Base-by-base conservation (phyloP, 495 filamentous ascomycete genomes). In the Xylaria castorea region DNA sequence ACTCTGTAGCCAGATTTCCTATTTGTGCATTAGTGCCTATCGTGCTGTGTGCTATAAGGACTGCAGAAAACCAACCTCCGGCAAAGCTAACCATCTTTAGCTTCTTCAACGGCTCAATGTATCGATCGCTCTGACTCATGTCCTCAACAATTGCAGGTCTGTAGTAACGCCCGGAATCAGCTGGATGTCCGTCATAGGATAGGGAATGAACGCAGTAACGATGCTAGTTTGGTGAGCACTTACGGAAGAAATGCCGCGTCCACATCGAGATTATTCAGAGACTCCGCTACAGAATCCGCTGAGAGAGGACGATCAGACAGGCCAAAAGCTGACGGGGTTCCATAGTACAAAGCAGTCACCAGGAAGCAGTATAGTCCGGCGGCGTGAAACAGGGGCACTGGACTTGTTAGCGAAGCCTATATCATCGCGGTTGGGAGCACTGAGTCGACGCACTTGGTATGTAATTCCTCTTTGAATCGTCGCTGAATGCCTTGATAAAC, bases 71-170 rank as follows among this genome's bases (percentile, higher is more conserved):
- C 79, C 71, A n/a, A 81, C 83, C 83, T 50, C 85, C 85, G 22
- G 81, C 83, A 51, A 83, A 85, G 3, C 16, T 65, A 5, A 83
- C 80, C 34, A 71, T 58, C 0, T 80, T 74, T 12, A 85, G 70
- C 71, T 79, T 79, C 18, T 68, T 73, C 20, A 86, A 66, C 0
- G 70, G 36, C 4, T 71, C 63, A 2, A 84, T 73, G 61, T 75
- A 65, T 8, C 77, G 73, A 0, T 82, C 74, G 20, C 34, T 71
- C 55, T 82, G 78, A 40, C 78, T 80, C 68, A 87, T 71, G 14
- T 85, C 83, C 57, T 86, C 85, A 22, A 85, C 51, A 58, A 85
- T 80, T 0, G 82, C 80, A 7, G 84, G 85, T 42, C 71, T 73
- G 40, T 6, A 57, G 11, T 36, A 38, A 30, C 27, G 7, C 11